phyloP scores from a whole-genome alignment of 257 asterid genomes.

The Asclepias syriaca region DNA sequence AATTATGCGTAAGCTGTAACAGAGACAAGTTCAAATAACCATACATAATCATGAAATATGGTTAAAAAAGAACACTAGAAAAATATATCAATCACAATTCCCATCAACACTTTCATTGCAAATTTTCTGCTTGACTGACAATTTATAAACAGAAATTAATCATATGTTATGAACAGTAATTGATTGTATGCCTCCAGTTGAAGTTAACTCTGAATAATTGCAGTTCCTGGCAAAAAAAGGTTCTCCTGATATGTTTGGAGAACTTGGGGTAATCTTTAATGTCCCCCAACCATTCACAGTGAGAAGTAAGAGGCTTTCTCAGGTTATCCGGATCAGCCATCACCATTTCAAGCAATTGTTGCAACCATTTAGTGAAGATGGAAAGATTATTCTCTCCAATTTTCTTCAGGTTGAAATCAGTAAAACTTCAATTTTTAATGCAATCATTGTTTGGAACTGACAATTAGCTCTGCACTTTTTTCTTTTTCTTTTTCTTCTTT shows the following conservation, averaged over 20 bases:
- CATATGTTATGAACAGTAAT: no score
- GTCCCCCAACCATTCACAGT: conserved; percentile 90
- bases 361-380: conserved; percentile 59
- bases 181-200: background rate
- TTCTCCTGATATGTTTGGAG: conserved; percentile 73
- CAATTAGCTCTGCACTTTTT: no score
- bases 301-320: conserved; percentile 85
- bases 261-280: conserved; percentile 79
- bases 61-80: no score
- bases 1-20: background rate
- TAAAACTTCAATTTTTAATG: conserved; percentile 4
- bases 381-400: conserved; percentile 56
- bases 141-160: background rate
- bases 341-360: conserved; percentile 86
- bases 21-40: background rate
- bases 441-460: conserved; percentile 7
- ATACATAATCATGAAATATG: conserved; percentile 1
- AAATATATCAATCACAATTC: background rate
- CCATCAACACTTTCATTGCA: background rate
- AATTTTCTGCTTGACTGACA: background rate
- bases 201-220: conserved; percentile 19
- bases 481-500: no score
- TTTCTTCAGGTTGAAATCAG: conserved; percentile 63
- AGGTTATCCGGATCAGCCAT: conserved; percentile 85
- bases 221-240: conserved; percentile 64